phyloP scores from a whole-genome alignment of 768 basidiomycete genomes.

The Suillus weaverae region DNA sequence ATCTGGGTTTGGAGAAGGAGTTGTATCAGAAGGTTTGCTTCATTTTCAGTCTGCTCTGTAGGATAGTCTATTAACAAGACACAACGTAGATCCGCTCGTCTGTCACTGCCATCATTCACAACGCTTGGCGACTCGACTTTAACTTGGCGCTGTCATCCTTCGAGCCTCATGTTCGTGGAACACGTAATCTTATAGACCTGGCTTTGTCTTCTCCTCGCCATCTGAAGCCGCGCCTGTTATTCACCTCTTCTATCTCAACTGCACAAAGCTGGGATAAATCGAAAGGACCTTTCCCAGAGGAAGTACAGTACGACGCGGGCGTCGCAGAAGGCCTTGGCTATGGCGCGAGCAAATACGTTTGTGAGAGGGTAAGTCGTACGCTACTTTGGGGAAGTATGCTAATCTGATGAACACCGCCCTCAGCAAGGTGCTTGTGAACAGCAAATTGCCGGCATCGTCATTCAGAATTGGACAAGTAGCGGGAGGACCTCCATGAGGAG shows the following conservation, averaged over 20 bases:
- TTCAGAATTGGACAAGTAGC: conserved; percentile 26
- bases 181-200: conserved; percentile 38
- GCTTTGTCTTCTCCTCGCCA: conserved; percentile 31
- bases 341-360: conserved; percentile 30
- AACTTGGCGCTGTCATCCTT: conserved; percentile 48
- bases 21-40: conserved; percentile 25
- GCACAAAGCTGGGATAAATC: conserved; percentile 8
- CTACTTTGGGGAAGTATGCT: neutral
- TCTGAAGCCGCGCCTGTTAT: conserved; percentile 32
- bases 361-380: neutral
- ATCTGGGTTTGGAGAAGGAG: conserved; percentile 30
- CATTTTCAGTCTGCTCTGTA: neutral
- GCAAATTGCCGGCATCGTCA: conserved; percentile 27
- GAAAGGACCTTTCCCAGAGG: conserved; percentile 28
- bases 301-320: conserved; percentile 19
- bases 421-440: conserved; percentile 18
- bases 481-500: conserved; percentile 16
- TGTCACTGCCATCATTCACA: conserved; percentile 40
- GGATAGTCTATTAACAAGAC: neutral
- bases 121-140: conserved; percentile 47
- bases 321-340: conserved; percentile 34
- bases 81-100: conserved; percentile 31
- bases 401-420: conserved; percentile 11
- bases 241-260: conserved; percentile 34
- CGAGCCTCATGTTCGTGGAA: conserved; percentile 40